Evolutionary conservation across 495 filamentous ascomycete species (phyloP).

Genomic region (Penicillium coffeae): DNA sequence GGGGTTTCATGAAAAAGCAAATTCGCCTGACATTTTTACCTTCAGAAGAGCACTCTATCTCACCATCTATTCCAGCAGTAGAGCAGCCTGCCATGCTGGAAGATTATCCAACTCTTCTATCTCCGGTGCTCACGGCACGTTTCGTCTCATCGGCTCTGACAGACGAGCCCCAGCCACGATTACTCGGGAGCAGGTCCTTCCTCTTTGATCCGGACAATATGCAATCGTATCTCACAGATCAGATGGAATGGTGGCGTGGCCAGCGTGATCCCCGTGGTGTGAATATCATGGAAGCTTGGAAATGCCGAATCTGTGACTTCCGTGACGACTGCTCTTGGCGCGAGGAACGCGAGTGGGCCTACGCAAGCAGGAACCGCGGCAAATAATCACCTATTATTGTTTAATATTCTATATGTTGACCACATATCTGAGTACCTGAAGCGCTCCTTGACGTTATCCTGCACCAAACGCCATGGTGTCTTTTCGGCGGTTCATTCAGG

Average conservation of each 20-base stretch:
- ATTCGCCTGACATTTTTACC: slow-evolving; percentile 60
- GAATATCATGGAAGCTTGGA: slow-evolving; percentile 82
- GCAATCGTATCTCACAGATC: slow-evolving; percentile 59
- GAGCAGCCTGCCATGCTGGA: slow-evolving; percentile 54
- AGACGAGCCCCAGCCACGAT: slow-evolving; percentile 28
- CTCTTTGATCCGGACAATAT: slow-evolving; percentile 61
- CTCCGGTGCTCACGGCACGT: slow-evolving; percentile 43
- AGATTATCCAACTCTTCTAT: slow-evolving; percentile 47
- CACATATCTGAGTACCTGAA: too few relatives aligned
- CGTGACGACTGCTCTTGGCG: slow-evolving; percentile 59
- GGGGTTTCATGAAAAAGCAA: slow-evolving; percentile 62
- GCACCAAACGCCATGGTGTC: too few relatives aligned
- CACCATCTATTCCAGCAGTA: slow-evolving; percentile 46
- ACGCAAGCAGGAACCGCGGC: slow-evolving; percentile 30
- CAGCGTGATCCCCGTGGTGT: slow-evolving; percentile 75
- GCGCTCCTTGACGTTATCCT: too few relatives aligned
- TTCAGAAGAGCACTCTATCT: slow-evolving; percentile 14
- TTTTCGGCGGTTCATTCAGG: too few relatives aligned
- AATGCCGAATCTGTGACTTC: slow-evolving; percentile 70
- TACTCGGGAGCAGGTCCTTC: slow-evolving; percentile 68
- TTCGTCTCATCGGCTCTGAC: slow-evolving; percentile 37
- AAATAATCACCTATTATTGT: background rate
- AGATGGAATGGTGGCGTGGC: slow-evolving; percentile 86
- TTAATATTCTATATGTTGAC: too few relatives aligned
- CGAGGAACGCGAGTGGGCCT: slow-evolving; percentile 51